Conservation (phyloP, 129 eudicot species). For the Helianthus annuus region DNA sequence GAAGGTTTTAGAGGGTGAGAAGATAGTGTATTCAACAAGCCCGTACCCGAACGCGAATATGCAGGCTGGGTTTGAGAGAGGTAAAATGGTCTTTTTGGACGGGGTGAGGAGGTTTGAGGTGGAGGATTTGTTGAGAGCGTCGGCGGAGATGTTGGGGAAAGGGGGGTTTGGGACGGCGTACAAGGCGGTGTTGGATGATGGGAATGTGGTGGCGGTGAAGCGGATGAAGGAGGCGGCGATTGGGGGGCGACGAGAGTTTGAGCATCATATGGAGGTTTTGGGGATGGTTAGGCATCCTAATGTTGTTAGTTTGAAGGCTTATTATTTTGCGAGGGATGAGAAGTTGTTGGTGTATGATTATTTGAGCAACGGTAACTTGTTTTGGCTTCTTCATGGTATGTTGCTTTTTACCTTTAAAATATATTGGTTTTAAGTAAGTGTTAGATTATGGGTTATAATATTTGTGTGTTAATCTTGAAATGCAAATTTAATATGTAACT, state of each 20-base stretch:
- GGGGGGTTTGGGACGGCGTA: slow-evolving; percentile 66
- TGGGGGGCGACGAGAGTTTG: slow-evolving; percentile 49
- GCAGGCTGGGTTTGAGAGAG: slow-evolving; percentile 63
- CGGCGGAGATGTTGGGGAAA: slow-evolving; percentile 69
- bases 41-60: slow-evolving; percentile 41
- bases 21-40: slow-evolving; percentile 61
- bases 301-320: slow-evolving; percentile 54
- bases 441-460: too few species aligned
- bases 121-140: slow-evolving; percentile 56
- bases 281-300: slow-evolving; percentile 47
- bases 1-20: slow-evolving; percentile 56
- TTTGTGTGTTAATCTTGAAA: too few species aligned
- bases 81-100: slow-evolving; percentile 83
- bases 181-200: slow-evolving; percentile 52
- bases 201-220: slow-evolving; percentile 60
- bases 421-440: too few species aligned
- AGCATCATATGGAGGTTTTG: slow-evolving; percentile 40
- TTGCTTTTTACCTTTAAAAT: not conserved
- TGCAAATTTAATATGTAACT: too few species aligned
- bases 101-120: slow-evolving; percentile 68
- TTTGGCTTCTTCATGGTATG: slow-evolving; percentile 62
- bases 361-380: slow-evolving; percentile 54
- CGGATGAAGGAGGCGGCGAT: slow-evolving; percentile 48
- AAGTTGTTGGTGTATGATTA: slow-evolving; percentile 57
- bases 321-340: slow-evolving; percentile 50